Evolutionary conservation across 176 grass and related monocot genomes (phyloP), one percentile per base, ranked within the genome.

Genomic region (Phoenix dactylifera): DNA sequence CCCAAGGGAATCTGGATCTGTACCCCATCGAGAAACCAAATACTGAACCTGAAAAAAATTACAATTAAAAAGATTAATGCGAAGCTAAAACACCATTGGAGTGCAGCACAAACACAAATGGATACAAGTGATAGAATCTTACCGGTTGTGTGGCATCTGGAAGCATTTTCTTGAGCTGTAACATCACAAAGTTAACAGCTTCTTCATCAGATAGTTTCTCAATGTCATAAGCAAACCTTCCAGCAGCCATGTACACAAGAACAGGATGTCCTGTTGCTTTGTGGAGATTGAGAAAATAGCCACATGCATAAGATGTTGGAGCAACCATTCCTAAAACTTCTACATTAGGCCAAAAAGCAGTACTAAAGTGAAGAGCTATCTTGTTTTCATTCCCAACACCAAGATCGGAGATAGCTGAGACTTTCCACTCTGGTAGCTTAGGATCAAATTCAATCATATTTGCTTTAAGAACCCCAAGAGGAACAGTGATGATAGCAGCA

Each of bases 231-330:
- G 92, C 83, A 23, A 88, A 91, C 60, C 83, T 82, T 30, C 92
- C 84, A 6, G 92, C 92, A 0, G 84, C 81, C 92, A 97, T 97
- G 74, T 83, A 97, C 1, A 97, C 92, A 1, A 97, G 79, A 22
- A 91, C 87, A 0, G 75, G 86, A 48, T 97, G 78, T 24, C 84
- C 84, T 0, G 92, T 88, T 16, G 87, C 87, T 73, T 91, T 97
- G 74, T 97, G 86, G 6, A 97, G 87, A 70, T 97, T 91, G 5
- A 97, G 79, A 55, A 97, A 97, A 63, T 97, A 97, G 23, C 92
- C 87, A 55, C 92, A 97, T 0, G 74, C 70, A 62, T 91, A 79
- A 5, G 83, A 80, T n/a, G 80, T 97, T 1, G 66, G 77, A 5
- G 87, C 87, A 1, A 80, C 75, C 25, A 82, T 72, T 7, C 92